A percentile compares a stretch with the other conserved stretches of the same genome.
Evolutionary conservation across 176 grass and related monocot species (phyloP).

Genomic region (Triticum monococcum): DNA sequence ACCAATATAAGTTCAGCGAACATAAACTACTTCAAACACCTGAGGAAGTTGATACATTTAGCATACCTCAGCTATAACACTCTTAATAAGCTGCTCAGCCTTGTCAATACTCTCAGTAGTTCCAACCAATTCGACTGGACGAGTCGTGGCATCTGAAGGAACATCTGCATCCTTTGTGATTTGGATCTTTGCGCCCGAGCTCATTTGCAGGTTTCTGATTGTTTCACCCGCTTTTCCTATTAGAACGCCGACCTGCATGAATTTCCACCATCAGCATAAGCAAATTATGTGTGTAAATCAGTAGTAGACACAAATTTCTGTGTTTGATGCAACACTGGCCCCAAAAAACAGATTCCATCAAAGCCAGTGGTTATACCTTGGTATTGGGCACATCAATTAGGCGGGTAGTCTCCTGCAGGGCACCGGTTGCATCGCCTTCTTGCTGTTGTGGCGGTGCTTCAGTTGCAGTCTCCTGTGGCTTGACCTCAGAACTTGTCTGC

Average conservation of each 20-base stretch:
- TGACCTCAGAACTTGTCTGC: neutral
- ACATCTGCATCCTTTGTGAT: slow-evolving; percentile 81
- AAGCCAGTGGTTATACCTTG: slow-evolving; percentile 47
- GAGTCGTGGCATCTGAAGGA: slow-evolving; percentile 44
- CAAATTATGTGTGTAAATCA: neutral
- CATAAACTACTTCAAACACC: neutral
- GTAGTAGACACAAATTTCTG: neutral
- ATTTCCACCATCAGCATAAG: neutral
- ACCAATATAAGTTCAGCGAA: neutral
- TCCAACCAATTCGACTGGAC: slow-evolving; percentile 81
- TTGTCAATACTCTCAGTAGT: slow-evolving; percentile 65
- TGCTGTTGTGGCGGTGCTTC: slow-evolving; percentile 16
- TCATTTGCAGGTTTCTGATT: slow-evolving; percentile 77
- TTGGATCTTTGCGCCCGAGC: slow-evolving; percentile 88
- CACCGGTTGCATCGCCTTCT: slow-evolving; percentile 13
- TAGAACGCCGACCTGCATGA: slow-evolving; percentile 76
- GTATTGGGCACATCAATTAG: slow-evolving; percentile 86
- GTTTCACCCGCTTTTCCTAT: slow-evolving; percentile 94
- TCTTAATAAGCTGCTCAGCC: slow-evolving; percentile 77
- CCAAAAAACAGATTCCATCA: neutral
- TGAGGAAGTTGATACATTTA: neutral
- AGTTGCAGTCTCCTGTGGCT: neutral
- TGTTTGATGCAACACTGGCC: neutral
- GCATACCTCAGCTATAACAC: slow-evolving; percentile 79
- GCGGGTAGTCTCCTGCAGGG: slow-evolving; percentile 24